phyloP scores from a whole-genome alignment of 192 early-diverging fungal genomes.

The Podila epicladia region DNA sequence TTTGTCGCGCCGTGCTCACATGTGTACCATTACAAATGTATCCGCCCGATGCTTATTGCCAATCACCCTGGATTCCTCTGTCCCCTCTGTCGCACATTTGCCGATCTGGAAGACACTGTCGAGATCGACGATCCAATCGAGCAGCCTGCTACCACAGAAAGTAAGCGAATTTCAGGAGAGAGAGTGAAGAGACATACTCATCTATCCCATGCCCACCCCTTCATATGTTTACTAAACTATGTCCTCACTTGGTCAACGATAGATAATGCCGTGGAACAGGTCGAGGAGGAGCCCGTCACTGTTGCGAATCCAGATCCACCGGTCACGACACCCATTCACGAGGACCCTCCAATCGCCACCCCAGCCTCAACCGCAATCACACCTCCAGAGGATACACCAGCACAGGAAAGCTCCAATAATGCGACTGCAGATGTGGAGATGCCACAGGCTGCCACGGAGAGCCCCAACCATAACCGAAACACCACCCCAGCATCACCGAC shows the following conservation, averaged over 20 bases:
- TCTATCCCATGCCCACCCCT: no score
- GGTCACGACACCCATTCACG: not conserved
- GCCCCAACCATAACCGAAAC: not conserved
- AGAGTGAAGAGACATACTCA: no score
- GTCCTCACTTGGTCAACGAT: not conserved
- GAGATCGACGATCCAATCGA: constrained; percentile 64
- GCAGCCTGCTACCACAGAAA: constrained; percentile 20
- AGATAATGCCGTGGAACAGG: not conserved
- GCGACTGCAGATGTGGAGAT: not conserved
- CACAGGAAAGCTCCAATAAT: constrained; percentile 9
- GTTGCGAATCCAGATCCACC: not conserved
- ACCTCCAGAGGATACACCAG: constrained; percentile 11
- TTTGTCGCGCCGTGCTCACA: constrained; percentile 95
- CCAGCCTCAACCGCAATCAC: constrained; percentile 2
- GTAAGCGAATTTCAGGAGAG: not conserved
- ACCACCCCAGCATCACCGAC: not conserved
- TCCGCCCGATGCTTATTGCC: constrained; percentile 79
- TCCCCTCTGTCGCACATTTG: constrained; percentile 91
- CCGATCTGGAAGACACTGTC: constrained; percentile 87
- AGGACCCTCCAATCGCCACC: not conserved
- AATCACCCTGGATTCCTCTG: constrained; percentile 83
- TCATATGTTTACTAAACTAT: no score
- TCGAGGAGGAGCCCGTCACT: not conserved
- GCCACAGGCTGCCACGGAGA: not conserved
- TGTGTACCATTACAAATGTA: constrained; percentile 94